Conservation (phyloP, 139 green algal genomes). For the Chlamydomonas sp. region DNA sequence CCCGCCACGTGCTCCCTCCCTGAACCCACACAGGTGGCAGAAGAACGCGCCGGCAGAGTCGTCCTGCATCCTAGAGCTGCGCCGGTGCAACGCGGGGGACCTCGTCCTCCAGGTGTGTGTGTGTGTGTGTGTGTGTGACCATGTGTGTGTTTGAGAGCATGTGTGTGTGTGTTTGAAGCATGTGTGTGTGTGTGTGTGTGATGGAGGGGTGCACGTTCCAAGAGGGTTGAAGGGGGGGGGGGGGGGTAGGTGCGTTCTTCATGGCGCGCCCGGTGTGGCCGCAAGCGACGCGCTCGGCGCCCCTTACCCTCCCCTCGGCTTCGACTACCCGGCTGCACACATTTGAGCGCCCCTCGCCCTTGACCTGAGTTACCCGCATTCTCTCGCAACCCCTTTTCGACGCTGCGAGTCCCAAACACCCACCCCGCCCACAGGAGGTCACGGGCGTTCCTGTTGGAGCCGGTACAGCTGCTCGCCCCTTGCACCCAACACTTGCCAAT, state of each 20-base stretch:
- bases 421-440: neutral
- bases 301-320: neutral
- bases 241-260: no score
- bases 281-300: no score
- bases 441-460: neutral
- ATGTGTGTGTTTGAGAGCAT: no score
- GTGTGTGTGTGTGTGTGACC: no score
- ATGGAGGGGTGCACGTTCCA: no score
- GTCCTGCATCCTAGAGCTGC: neutral
- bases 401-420: neutral
- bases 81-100: neutral
- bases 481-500: no score
- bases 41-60: neutral
- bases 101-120: neutral
- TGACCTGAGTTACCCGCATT: neutral
- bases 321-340: neutral
- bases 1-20: neutral
- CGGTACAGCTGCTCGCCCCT: neutral
- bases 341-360: no score
- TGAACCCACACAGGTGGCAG: neutral
- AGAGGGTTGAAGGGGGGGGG: neutral
- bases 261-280: no score
- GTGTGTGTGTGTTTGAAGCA: no score
- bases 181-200: no score
- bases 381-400: no score